Evolutionary conservation across 805 yeast genomes (phyloP).

Genomic region (Kregervanrija delftensis): DNA sequence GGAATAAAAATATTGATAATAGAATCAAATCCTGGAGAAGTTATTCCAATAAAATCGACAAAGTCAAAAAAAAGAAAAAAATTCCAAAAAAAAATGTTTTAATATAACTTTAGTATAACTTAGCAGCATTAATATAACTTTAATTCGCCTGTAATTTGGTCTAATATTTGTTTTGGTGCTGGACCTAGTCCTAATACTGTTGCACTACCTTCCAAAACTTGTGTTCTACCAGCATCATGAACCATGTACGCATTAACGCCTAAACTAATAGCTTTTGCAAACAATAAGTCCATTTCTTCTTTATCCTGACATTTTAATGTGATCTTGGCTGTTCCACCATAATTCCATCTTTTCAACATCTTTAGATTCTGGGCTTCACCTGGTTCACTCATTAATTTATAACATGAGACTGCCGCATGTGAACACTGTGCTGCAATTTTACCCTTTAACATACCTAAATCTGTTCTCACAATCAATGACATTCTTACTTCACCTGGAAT

Average conservation of each 20-base stretch:
- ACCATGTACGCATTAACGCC: slow-evolving; percentile 77
- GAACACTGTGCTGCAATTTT: slow-evolving; percentile 97
- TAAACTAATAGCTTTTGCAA: slow-evolving; percentile 71
- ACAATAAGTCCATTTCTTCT: slow-evolving; percentile 68
- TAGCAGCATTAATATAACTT: slow-evolving; percentile 49
- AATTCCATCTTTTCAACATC: slow-evolving; percentile 69
- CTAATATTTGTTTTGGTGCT: slow-evolving; percentile 77
- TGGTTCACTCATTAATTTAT: slow-evolving; percentile 55
- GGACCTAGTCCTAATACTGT: slow-evolving; percentile 98
- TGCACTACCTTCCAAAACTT: slow-evolving; percentile 91
- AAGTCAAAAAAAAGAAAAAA: slow-evolving; percentile 37
- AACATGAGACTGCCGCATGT: slow-evolving; percentile 94
- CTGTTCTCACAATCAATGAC: slow-evolving; percentile 85
- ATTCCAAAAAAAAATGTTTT: background rate
- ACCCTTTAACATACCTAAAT: slow-evolving; percentile 88
- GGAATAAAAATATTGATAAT: slow-evolving; percentile 57
- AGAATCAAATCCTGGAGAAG: slow-evolving; percentile 57
- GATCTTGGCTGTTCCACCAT: slow-evolving; percentile 88
- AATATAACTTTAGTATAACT: background rate
- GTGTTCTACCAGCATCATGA: slow-evolving; percentile 96
- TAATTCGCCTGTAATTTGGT: slow-evolving; percentile 73
- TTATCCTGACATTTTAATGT: slow-evolving; percentile 67
- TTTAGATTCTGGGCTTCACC: slow-evolving; percentile 51
- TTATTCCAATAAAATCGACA: slow-evolving; percentile 36
- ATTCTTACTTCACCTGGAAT: slow-evolving; percentile 76